Percentiles rank a stretch among this genome's conserved stretches.
Evolutionary conservation across 2,329 filamentous ascomycete species (phyloP).

Genomic region (Beauveria sp.): DNA sequence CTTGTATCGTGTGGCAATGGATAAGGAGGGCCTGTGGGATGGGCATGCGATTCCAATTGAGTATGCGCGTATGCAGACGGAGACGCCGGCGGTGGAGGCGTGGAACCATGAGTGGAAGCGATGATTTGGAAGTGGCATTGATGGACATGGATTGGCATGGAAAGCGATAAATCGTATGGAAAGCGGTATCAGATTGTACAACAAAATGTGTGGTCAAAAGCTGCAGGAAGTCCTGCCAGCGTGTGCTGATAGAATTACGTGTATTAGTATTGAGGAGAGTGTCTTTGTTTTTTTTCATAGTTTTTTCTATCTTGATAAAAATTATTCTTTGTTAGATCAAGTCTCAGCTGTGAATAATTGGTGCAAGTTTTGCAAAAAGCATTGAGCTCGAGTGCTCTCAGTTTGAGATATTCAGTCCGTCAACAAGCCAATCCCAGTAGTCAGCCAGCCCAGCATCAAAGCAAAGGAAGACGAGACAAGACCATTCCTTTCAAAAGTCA

Average conservation of each 20-base stretch:
- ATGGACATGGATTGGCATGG: no score
- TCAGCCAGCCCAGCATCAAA: background rate
- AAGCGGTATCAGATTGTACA: background rate
- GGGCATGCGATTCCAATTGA: constrained; percentile 76
- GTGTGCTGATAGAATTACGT: background rate
- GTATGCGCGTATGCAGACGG: constrained; percentile 78
- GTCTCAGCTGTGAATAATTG: no score
- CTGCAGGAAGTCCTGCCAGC: background rate
- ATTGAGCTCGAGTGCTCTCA: no score
- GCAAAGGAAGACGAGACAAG: background rate
- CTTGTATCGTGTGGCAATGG: constrained; percentile 80
- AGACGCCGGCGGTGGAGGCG: constrained; percentile 67
- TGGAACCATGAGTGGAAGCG: constrained; percentile 94
- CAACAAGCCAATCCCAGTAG: background rate
- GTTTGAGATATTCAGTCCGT: no score
- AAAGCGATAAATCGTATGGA: background rate
- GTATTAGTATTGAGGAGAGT: background rate
- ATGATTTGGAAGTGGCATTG: constrained; percentile 19
- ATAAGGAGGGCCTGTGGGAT: constrained; percentile 78
- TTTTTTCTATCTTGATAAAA: background rate
- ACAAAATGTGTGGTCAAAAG: background rate
- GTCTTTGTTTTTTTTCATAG: no score
- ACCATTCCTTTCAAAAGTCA: background rate
- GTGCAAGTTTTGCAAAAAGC: no score
- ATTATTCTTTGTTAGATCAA: no score